Percentiles rank a stretch among this genome's conserved stretches.
Conservation (phyloP, 2,329 filamentous ascomycete species). For the Berkeleyomyces rouxiae region DNA sequence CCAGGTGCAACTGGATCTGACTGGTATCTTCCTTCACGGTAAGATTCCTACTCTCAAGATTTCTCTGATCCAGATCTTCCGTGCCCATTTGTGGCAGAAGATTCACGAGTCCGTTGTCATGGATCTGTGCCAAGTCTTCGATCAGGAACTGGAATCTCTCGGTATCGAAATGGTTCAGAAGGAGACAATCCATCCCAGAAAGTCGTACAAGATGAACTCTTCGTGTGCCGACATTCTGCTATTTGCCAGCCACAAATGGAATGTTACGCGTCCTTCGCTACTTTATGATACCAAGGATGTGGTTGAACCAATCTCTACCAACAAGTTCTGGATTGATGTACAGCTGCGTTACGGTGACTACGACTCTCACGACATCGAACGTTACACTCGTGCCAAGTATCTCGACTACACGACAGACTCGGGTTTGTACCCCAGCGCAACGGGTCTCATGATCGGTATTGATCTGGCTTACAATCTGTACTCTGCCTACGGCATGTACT, state of each 20-base stretch:
- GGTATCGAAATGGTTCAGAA: slow-evolving; percentile 97
- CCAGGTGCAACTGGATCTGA: slow-evolving; percentile 94
- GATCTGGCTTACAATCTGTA: slow-evolving; percentile 97
- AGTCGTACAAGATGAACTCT: slow-evolving; percentile 99
- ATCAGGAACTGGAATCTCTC: slow-evolving; percentile 87
- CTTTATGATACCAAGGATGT: slow-evolving; percentile 93
- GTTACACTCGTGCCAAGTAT: slow-evolving; percentile 94
- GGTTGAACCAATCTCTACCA: slow-evolving; percentile 84
- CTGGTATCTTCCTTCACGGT: slow-evolving; percentile 95
- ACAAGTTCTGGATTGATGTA: slow-evolving; percentile 98
- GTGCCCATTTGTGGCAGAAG: slow-evolving; percentile 99
- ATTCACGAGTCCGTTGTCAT: slow-evolving; percentile 98
- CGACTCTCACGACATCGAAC: slow-evolving; percentile 95
- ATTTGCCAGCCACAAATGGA: slow-evolving; percentile 98
- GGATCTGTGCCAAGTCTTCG: slow-evolving; percentile 97
- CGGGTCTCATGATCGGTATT: slow-evolving; percentile 92
- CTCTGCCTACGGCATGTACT: slow-evolving; percentile 96
- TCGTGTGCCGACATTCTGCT: slow-evolving; percentile 94
- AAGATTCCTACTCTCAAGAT: slow-evolving; percentile 98
- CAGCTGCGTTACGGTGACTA: slow-evolving; percentile 95
- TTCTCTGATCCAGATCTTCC: slow-evolving; percentile 96
- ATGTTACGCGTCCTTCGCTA: slow-evolving; percentile 81
- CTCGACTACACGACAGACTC: slow-evolving; percentile 97
- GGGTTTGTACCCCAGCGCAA: slow-evolving; percentile 95
- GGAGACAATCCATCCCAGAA: slow-evolving; percentile 96